Percentiles rank a stretch among this genome's conserved stretches.
phyloP scores from a whole-genome alignment of 768 basidiomycete genomes.

The Cystobasidiopsis lactophilus region DNA sequence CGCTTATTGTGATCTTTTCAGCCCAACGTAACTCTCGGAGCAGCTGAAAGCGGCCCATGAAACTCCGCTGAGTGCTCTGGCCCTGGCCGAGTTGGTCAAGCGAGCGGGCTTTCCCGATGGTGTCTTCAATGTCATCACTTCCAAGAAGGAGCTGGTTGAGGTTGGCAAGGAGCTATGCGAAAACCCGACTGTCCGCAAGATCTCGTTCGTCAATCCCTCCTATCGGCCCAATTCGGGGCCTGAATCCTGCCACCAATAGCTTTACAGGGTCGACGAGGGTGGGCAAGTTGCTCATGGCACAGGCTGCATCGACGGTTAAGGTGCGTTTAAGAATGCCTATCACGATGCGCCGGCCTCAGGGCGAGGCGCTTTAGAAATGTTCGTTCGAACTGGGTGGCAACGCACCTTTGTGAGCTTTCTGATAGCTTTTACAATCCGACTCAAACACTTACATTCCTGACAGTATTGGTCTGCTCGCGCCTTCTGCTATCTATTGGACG shows the following conservation, averaged over 20 bases:
- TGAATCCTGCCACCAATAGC: constrained; percentile 29
- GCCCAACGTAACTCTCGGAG: not conserved
- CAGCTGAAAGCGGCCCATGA: constrained; percentile 76
- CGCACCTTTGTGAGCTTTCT: constrained; percentile 75
- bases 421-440: too few relatives aligned
- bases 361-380: constrained; percentile 24
- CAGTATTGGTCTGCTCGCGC: not conserved
- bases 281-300: constrained; percentile 26
- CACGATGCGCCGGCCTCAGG: too few relatives aligned
- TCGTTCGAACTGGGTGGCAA: constrained; percentile 68
- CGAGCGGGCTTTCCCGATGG: constrained; percentile 89
- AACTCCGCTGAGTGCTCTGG: constrained; percentile 78
- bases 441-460: too few relatives aligned
- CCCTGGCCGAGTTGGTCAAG: constrained; percentile 66
- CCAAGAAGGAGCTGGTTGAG: constrained; percentile 57
- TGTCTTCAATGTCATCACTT: constrained; percentile 83
- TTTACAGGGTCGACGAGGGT: constrained; percentile 22
- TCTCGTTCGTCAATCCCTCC: constrained; percentile 21
- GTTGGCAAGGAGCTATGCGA: constrained; percentile 89
- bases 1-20: not conserved
- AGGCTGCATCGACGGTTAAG: constrained; percentile 22
- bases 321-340: too few relatives aligned
- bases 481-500: not conserved
- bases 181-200: constrained; percentile 61
- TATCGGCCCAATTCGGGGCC: constrained; percentile 27